phyloP scores from a whole-genome alignment of 495 filamentous ascomycete species.

The Aspergillus taichungensis region DNA sequence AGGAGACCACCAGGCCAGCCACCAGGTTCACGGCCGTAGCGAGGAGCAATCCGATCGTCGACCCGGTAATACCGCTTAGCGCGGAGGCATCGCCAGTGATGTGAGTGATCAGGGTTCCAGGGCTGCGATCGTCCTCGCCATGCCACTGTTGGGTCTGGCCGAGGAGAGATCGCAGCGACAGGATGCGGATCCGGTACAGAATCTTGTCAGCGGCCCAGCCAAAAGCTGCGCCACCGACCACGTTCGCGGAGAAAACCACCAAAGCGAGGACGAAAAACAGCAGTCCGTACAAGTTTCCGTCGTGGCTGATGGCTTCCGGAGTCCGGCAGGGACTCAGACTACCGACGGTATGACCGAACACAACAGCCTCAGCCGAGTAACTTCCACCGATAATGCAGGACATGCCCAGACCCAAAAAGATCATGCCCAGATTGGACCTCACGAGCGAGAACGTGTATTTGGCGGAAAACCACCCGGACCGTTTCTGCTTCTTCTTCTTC shows the following conservation, averaged over 20 bases:
- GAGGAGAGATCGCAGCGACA: constrained; percentile 42
- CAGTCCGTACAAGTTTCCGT: constrained; percentile 40
- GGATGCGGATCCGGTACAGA: constrained; percentile 36
- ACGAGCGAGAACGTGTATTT: constrained; percentile 18
- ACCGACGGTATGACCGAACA: constrained; percentile 41
- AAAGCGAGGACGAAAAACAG: constrained; percentile 48
- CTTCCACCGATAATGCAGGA: constrained; percentile 34
- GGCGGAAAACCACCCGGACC: constrained; percentile 15
- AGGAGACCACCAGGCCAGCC: constrained; percentile 28
- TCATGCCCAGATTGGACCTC: constrained; percentile 23
- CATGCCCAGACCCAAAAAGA: constrained; percentile 25
- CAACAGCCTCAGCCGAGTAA: constrained; percentile 39
- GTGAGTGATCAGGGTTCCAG: constrained; percentile 33
- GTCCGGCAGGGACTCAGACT: constrained; percentile 31
- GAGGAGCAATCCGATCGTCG: constrained; percentile 34
- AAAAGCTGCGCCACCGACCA: constrained; percentile 37
- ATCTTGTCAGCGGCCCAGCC: constrained; percentile 45
- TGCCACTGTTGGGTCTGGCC: constrained; percentile 45
- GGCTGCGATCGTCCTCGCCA: constrained; percentile 33
- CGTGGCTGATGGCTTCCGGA: constrained; percentile 22
- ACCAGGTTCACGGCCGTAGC: constrained; percentile 34
- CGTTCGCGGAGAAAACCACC: constrained; percentile 42
- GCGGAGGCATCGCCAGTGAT: constrained; percentile 42
- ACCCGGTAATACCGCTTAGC: constrained; percentile 38
- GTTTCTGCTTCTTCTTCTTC: constrained; percentile 10